phyloP scores from a whole-genome alignment of 768 basidiomycete genomes.

The Boletus sensibilis region DNA sequence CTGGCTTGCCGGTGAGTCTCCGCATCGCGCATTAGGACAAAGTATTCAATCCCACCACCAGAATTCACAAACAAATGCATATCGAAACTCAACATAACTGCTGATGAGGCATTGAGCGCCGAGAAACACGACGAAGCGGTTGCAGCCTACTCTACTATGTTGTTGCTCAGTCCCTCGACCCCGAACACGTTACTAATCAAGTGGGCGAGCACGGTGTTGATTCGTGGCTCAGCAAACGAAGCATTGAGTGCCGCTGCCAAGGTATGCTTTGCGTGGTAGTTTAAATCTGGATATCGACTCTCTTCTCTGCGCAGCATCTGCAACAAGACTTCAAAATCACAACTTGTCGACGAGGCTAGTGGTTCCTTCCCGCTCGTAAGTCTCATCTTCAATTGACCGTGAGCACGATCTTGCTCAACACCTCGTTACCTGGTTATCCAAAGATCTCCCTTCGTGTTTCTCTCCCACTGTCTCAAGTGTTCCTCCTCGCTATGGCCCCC shows the following conservation, averaged over 20 bases:
- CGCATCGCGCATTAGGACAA: rapidly evolving
- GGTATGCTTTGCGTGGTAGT: background rate
- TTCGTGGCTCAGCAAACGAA: background rate
- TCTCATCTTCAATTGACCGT: too few relatives aligned
- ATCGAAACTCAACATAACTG: background rate
- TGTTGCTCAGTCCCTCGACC: background rate
- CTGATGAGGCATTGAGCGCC: background rate
- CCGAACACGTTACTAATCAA: background rate
- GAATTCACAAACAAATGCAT: slow-evolving; percentile 2
- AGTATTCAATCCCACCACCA: background rate
- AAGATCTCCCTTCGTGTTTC: too few relatives aligned
- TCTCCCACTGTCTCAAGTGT: too few relatives aligned
- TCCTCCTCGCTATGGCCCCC: too few relatives aligned
- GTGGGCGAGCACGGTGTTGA: slow-evolving; percentile 1
- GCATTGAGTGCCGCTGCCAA: background rate
- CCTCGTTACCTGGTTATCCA: too few relatives aligned
- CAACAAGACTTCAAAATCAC: too few relatives aligned
- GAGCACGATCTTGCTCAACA: too few relatives aligned
- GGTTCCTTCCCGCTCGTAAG: too few relatives aligned
- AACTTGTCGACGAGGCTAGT: too few relatives aligned
- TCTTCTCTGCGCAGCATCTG: too few relatives aligned
- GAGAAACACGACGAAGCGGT: background rate
- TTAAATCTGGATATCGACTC: background rate
- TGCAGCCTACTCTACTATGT: background rate
- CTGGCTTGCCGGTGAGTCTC: slow-evolving; percentile 5